Evolutionary conservation across 208 protist genomes (phyloP).

Genomic region (Leishmania amazonensis): DNA sequence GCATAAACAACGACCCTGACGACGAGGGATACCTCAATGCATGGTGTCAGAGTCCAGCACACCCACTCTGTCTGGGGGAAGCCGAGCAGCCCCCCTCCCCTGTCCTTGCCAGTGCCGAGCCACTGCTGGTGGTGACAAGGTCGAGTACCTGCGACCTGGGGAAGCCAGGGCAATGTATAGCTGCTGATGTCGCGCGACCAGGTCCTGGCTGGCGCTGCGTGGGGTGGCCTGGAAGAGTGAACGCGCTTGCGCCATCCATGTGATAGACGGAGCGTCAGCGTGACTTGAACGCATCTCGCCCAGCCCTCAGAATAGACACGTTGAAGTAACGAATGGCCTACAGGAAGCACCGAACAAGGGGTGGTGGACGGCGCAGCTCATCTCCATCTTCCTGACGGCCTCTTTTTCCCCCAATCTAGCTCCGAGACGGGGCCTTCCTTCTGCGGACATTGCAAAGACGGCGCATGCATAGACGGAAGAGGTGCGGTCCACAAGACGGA

Average conservation of each 20-base stretch:
- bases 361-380: background rate
- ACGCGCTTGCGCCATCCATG: background rate
- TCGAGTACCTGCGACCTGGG: no score
- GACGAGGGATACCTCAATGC: background rate
- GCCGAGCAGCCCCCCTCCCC: background rate
- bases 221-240: background rate
- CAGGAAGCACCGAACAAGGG: background rate
- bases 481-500: background rate
- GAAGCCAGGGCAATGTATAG: background rate
- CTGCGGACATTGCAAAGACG: background rate
- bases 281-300: background rate
- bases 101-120: background rate
- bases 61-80: background rate
- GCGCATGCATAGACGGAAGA: background rate
- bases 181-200: background rate
- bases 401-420: background rate
- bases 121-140: background rate
- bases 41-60: background rate
- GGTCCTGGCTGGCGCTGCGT: background rate
- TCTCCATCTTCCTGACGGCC: background rate
- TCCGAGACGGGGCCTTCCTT: background rate
- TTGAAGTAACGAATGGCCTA: background rate
- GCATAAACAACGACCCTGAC: background rate
- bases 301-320: background rate
- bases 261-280: background rate